Conservation (phyloP, 176 grass and related monocot genomes). For the Musa schizocarpa region DNA sequence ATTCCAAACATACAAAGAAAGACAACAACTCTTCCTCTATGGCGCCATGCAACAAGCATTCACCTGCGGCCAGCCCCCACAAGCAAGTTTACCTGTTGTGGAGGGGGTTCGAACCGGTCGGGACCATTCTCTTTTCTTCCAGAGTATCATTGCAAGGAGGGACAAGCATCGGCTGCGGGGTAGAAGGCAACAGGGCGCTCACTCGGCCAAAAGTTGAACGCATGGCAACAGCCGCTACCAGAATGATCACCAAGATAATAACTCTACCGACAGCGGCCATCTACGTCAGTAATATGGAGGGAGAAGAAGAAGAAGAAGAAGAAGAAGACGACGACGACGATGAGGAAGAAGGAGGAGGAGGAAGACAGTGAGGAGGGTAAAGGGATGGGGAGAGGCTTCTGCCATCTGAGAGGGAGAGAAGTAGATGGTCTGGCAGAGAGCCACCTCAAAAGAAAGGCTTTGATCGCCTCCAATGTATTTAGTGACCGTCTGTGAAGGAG, state of each 20-base stretch:
- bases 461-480: background rate
- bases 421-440: background rate
- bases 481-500: background rate
- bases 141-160: background rate
- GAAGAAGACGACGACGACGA: background rate
- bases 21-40: background rate
- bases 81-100: background rate
- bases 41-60: background rate
- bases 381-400: background rate
- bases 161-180: background rate
- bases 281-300: background rate
- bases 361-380: too few relatives aligned
- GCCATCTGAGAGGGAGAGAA: background rate
- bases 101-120: constrained; percentile 3
- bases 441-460: background rate
- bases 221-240: background rate
- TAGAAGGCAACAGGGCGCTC: background rate
- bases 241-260: background rate
- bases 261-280: background rate
- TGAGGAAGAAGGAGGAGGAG: background rate
- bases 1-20: background rate
- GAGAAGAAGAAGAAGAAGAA: background rate
- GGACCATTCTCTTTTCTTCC: constrained; percentile 12
- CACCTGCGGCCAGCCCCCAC: too few relatives aligned
- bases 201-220: background rate